Base-by-base conservation (phyloP, 768 basidiomycete species). In the Heimioporus sp. region DNA sequence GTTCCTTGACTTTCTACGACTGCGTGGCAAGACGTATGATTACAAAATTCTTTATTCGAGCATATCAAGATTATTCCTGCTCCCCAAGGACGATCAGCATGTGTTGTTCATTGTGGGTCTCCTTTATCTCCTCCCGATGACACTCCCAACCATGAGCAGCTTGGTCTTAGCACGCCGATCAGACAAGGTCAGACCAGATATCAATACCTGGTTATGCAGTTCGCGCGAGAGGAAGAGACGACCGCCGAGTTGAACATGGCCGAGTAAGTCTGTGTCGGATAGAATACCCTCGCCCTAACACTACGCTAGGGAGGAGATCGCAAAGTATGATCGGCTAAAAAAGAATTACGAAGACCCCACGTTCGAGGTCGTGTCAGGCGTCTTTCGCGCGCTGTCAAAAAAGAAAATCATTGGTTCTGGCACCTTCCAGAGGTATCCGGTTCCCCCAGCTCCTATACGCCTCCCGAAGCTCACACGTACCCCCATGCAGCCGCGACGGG, bases 21-120 rank as follows among this genome's bases (percentile, higher is more conserved):
- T 98, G 31, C 87, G 94, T n/a, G 97, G 97, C 47, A 97, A 98
- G 73, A 98, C 95, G 2, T 98, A 98, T 72, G 97, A 99, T 70
- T 99, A 99, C 80, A 94, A 98, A 72, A 92, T 99, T 52, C 77
- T 91, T 20, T 97, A 95, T 71, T 79, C 81, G 35, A 89, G 87
- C 56, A 92, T 99, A 59, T 85, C 90, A 20, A 80, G 83, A 52
- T 73, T 98, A 10, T 99, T 98, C 79, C 76, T 98, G 20, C 77
- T 99, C 5, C 97, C 97, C 15, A 96, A 97, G 66, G 97, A 99
- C 63, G 97, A 98, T 58, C 83, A 90, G 48, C 96, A 98, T 65
- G 88, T 97, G 34, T 78, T 97, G 49, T 93, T 99, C 65, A 95
- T 99, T 54, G 92, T 95, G 63, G 57, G 90, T 72, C 2, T 49